Base-by-base conservation (phyloP, 148 eudicot genomes). In the Silene uniflora region DNA sequence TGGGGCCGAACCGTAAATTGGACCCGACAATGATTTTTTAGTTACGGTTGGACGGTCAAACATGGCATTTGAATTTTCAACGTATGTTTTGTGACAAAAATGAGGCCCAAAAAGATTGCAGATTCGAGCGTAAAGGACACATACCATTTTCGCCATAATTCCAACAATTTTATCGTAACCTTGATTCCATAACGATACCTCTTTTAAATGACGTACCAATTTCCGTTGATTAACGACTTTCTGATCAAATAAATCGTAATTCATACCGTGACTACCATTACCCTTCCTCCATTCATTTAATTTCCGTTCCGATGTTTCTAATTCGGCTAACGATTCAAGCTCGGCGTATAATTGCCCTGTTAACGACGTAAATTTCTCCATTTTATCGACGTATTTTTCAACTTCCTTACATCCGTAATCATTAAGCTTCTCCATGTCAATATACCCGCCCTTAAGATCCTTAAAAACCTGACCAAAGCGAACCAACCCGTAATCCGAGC, bases 131-230 rank as follows among this genome's bases (percentile, higher is more conserved):
- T 90, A 87, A 0, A 87, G 69, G 1, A 85, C 79, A 74, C 89
- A 85, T 3, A 89, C 82, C 21, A 84, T 80, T 1, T 80, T 80
- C 0, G 90, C 91, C 89, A 90, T 86, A 1, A 85, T 71, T 1
- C 86, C 83, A 1, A 89, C 93, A 32, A 78, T 81, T 55, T 81
- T 87, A 72, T 93, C 89, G 25, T 88, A 87, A 0, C 89, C 80
- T 56, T 84, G 81, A 68, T 62, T 86, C 98, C 98, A 93, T 12
- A 93, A 25, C 0, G 97, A 91, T 4, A 76, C 75, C 14, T 85
- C 89, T 69, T 85, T 87, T 18, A 84, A 76, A 74, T 87, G 81
- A 0, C 86, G 85, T 3, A 89, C 93, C 10, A 83, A 75, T 23
- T 85, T 90, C 22, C 97, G 68, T 76, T 91, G 98, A 9, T 72